phyloP scores from a whole-genome alignment of 164 flowering plant genomes.

The Kingdonia uniflora region DNA sequence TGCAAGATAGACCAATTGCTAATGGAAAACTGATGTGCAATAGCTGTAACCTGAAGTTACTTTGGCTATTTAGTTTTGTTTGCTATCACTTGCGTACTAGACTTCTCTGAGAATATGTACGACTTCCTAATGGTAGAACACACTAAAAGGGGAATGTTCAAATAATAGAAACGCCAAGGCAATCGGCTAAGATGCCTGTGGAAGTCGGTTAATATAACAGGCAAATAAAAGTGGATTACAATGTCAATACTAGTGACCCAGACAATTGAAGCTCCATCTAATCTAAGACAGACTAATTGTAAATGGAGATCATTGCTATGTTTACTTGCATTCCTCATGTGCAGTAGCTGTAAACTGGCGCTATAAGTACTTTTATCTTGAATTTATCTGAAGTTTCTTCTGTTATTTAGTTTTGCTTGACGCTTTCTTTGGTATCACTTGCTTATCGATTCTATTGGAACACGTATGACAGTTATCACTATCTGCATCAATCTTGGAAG shows the following conservation, averaged over 20 bases:
- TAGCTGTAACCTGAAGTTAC: not conserved
- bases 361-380: not conserved
- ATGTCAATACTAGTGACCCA: too few relatives aligned
- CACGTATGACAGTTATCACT: constrained; percentile 51
- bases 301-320: not conserved
- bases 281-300: not conserved
- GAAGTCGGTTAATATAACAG: too few relatives aligned
- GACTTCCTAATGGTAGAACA: too few relatives aligned
- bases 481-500: constrained; percentile 65
- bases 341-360: not conserved
- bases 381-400: constrained; percentile 1
- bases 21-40: not conserved
- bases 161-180: too few relatives aligned
- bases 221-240: too few relatives aligned
- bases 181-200: too few relatives aligned
- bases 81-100: constrained; percentile 12
- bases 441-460: constrained; percentile 6
- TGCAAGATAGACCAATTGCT: not conserved
- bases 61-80: not conserved
- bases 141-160: too few relatives aligned
- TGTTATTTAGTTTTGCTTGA: not conserved
- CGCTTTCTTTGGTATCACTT: constrained; percentile 6
- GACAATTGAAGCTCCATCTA: too few relatives aligned
- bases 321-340: not conserved
- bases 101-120: too few relatives aligned